These are phyloP conservation scores for Salix exigua DNA, from an alignment of 345 rosid species.

Conservation along the genomic window DNA sequence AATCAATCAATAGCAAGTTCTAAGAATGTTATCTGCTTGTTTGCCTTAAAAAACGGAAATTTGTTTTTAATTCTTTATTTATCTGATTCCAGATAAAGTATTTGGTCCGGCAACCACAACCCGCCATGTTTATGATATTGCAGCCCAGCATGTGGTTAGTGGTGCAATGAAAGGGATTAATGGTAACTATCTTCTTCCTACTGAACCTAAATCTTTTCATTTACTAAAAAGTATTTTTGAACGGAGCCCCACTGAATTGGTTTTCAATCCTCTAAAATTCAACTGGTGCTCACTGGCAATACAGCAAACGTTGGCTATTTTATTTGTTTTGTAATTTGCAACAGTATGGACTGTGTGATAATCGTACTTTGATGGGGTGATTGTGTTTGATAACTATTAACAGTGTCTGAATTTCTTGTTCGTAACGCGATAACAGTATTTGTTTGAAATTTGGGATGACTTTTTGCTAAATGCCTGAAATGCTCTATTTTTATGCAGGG, in stretches of 20 bases:
- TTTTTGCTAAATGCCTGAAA: neutral
- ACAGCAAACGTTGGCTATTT: neutral
- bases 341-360: neutral
- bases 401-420: neutral
- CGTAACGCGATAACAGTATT: neutral
- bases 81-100: conserved; percentile 50
- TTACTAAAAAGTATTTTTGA: neutral
- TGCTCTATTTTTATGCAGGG: conserved; percentile 39
- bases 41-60: neutral
- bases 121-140: conserved; percentile 74
- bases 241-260: neutral
- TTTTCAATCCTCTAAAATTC: neutral
- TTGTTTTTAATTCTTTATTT: neutral
- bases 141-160: conserved; percentile 76
- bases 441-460: neutral
- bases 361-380: neutral
- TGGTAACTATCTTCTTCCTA: conserved; percentile 37
- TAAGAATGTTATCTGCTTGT: neutral
- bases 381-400: neutral
- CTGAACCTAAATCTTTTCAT: neutral
- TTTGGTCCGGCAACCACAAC: conserved; percentile 92
- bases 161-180: conserved; percentile 82
- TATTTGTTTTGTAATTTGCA: neutral
- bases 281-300: neutral
- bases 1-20: too few species aligned